Evolutionary conservation across 2,329 filamentous ascomycete species (phyloP).

Genomic region (Sclerotinia nivalis): DNA sequence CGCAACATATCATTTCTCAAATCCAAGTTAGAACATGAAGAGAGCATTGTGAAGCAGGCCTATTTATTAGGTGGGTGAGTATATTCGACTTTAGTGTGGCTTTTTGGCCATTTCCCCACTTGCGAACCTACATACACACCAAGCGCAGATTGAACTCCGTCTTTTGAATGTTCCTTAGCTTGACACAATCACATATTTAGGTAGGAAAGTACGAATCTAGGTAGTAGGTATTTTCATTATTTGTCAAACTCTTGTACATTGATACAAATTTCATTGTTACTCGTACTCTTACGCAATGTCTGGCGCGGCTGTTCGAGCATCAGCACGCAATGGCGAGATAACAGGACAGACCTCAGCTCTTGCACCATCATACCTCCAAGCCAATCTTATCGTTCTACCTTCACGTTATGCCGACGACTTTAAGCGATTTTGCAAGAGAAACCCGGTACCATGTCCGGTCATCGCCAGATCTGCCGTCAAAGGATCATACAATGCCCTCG

Average conservation of each 20-base stretch:
- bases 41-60: too few species aligned
- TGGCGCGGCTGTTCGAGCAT: conserved; percentile 1
- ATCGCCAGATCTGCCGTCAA: conserved; percentile 27
- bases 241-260: background rate
- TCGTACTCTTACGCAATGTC: background rate
- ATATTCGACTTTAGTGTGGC: too few species aligned
- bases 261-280: too few species aligned
- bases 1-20: background rate
- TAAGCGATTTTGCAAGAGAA: conserved; percentile 10
- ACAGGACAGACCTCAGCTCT: conserved; percentile 14
- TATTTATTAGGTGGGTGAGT: too few species aligned
- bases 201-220: background rate
- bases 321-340: conserved; percentile 4
- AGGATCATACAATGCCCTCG: conserved; percentile 11
- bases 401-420: conserved; percentile 20
- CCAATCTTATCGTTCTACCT: conserved; percentile 20
- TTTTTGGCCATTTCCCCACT: too few species aligned
- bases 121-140: too few species aligned
- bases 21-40: background rate
- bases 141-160: conserved; percentile 17
- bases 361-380: conserved; percentile 19
- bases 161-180: background rate
- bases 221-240: background rate
- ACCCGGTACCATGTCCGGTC: conserved; percentile 21
- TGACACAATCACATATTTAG: background rate